These are phyloP conservation scores for Sordariomycetes sp. DNA, from an alignment of 2,329 filamentous ascomycete genomes.

Conservation along the genomic window DNA sequence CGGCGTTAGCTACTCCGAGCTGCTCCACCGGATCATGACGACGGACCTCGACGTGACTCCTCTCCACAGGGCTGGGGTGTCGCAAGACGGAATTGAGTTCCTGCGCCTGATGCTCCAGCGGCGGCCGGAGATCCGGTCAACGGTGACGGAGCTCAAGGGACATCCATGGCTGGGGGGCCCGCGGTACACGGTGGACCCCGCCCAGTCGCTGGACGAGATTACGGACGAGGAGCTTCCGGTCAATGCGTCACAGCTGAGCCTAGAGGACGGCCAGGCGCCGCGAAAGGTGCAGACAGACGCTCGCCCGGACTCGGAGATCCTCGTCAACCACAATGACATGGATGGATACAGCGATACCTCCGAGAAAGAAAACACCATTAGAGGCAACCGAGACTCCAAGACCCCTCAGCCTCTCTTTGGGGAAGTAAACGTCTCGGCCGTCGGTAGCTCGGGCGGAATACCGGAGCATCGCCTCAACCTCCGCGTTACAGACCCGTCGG, in stretches of 20 bases:
- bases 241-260: slow-evolving; percentile 49
- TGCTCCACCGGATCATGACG: slow-evolving; percentile 80
- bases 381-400: background rate
- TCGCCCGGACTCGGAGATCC: slow-evolving; percentile 2
- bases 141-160: slow-evolving; percentile 52
- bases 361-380: slow-evolving; percentile 65
- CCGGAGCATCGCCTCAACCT: slow-evolving; percentile 34
- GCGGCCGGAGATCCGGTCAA: slow-evolving; percentile 67
- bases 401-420: slow-evolving; percentile 32
- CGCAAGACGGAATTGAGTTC: slow-evolving; percentile 58
- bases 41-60: slow-evolving; percentile 53
- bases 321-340: background rate
- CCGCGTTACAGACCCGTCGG: slow-evolving; percentile 12
- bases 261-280: slow-evolving; percentile 29
- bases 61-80: slow-evolving; percentile 44
- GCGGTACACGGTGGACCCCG: slow-evolving; percentile 14
- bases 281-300: background rate
- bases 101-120: slow-evolving; percentile 66
- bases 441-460: slow-evolving; percentile 39
- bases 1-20: slow-evolving; percentile 63
- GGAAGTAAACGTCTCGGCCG: slow-evolving; percentile 37
- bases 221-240: slow-evolving; percentile 45
- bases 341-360: slow-evolving; percentile 42
- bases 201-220: slow-evolving; percentile 46
- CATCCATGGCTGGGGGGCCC: slow-evolving; percentile 57